Percentiles rank a stretch among this genome's conserved stretches.
Evolutionary conservation across 2,329 filamentous ascomycete species (phyloP).

Genomic region (Botryosphaeria dothidea): DNA sequence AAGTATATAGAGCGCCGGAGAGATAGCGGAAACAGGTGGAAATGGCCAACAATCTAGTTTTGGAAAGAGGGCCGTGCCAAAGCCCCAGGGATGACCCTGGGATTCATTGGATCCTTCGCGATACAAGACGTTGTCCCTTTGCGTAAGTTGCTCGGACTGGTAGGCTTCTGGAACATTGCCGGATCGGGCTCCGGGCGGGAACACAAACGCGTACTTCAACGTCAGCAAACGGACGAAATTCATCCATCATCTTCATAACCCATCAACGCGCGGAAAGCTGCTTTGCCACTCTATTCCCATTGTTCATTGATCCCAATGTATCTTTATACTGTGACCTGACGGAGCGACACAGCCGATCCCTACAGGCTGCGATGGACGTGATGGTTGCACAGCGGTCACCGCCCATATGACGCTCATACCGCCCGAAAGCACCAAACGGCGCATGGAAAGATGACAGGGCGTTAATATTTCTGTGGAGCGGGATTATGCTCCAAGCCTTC

Average conservation of each 20-base stretch:
- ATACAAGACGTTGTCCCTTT: neutral
- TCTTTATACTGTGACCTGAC: neutral
- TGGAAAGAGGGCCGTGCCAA: too few relatives aligned
- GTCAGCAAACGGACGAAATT: neutral
- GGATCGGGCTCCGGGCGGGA: neutral
- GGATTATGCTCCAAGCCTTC: too few relatives aligned
- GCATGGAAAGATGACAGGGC: neutral
- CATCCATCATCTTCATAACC: neutral
- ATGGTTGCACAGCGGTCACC: conserved; percentile 11
- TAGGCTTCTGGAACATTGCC: neutral
- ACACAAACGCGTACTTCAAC: neutral
- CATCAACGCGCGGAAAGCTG: neutral
- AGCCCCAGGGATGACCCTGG: too few relatives aligned
- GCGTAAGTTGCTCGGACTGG: neutral
- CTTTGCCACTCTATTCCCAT: neutral
- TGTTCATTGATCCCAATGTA: neutral
- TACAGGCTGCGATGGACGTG: neutral
- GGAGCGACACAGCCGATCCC: neutral
- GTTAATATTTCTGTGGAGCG: neutral
- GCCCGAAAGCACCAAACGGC: neutral
- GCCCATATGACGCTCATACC: neutral
- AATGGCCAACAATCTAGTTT: too few relatives aligned
- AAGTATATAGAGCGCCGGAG: too few relatives aligned
- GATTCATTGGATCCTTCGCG: too few relatives aligned
- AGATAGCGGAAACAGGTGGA: too few relatives aligned